Percentiles rank a stretch among this genome's conserved stretches.
These are phyloP conservation scores for Gynandropsis gynandra DNA, from an alignment of 345 rosid genomes.

Conservation along the genomic window DNA sequence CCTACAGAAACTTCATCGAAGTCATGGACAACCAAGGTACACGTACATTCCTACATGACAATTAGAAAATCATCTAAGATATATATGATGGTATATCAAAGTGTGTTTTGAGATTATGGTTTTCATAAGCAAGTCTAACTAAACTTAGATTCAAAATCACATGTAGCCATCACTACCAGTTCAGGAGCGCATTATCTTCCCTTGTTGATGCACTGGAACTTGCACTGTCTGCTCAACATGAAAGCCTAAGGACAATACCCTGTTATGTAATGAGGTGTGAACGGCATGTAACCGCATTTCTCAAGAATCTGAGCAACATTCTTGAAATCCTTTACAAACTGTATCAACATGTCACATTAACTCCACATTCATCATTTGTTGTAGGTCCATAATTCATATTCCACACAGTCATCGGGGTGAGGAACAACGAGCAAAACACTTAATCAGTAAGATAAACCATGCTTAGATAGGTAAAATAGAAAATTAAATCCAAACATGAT, in stretches of 20 bases:
- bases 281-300: conserved; percentile 70
- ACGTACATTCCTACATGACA: conserved; percentile 74
- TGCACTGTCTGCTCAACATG: conserved; percentile 59
- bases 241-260: conserved; percentile 82
- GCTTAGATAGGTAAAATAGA: conserved; percentile 4
- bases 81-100: background rate
- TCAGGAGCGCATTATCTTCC: conserved; percentile 86
- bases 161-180: conserved; percentile 37
- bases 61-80: conserved; percentile 7
- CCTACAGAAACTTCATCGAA: conserved; percentile 54
- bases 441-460: background rate
- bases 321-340: conserved; percentile 62
- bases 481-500: background rate
- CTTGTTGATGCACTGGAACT: conserved; percentile 75
- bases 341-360: conserved; percentile 78
- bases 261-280: conserved; percentile 77
- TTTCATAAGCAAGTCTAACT: too few species aligned
- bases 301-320: conserved; percentile 75
- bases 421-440: conserved; percentile 32
- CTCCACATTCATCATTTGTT: conserved; percentile 82
- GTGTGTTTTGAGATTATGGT: too few species aligned
- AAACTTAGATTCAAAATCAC: too few species aligned
- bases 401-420: conserved; percentile 86
- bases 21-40: conserved; percentile 71
- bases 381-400: conserved; percentile 76